Evolutionary conservation across 2,329 filamentous ascomycete genomes (phyloP), one percentile per base, ranked within the genome.

Genomic region (Verticillium albo-atrum): DNA sequence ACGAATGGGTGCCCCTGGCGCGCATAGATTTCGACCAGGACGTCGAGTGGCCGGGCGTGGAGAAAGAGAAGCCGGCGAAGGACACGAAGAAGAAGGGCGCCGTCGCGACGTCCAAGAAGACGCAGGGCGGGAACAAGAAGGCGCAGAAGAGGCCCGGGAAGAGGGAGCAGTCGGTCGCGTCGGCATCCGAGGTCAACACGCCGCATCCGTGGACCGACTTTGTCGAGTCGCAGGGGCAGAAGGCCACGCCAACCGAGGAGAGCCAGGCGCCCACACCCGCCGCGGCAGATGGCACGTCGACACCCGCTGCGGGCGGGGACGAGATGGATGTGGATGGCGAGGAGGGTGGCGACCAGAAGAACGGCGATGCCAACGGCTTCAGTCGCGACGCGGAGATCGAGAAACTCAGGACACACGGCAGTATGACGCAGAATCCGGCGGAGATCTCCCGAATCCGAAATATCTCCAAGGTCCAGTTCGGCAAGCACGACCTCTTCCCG

Each of bases 361-460:
- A 71, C 30, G 62, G 65, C 20, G 56, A 83, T 68, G 80, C 74
- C 62, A 75, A 77, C 14, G 79, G 82, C 5, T 94, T 91, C 70
- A 88, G 89, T 63, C 85, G 90, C 55, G 91, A 96, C 72, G 91
- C 96, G 64, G 95, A 99, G 73, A 97, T 98, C 60, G 95, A 99
- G 72, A 97, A 97, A 71, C 82, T 99, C 10, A 88, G 95, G 47
- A 97, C 92, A 3, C 91, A 91, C 26, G 96, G 95, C 32, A 97
- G 92, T 62, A 98, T 99, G 95, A 99, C 96, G 12, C 96, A 99
- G 72, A 98, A 98, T 65, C 95, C 96, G 60, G 92, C 94, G 14
- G 96, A 99, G 71, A 92, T 99, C 62, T 94, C 94, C 26, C 89
- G 96, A 57, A 96, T 99, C 58, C 89, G 95, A 69, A 99, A 99